phyloP scores from a whole-genome alignment of 1,284 basidiomycete genomes.

The Sutorius eximius region DNA sequence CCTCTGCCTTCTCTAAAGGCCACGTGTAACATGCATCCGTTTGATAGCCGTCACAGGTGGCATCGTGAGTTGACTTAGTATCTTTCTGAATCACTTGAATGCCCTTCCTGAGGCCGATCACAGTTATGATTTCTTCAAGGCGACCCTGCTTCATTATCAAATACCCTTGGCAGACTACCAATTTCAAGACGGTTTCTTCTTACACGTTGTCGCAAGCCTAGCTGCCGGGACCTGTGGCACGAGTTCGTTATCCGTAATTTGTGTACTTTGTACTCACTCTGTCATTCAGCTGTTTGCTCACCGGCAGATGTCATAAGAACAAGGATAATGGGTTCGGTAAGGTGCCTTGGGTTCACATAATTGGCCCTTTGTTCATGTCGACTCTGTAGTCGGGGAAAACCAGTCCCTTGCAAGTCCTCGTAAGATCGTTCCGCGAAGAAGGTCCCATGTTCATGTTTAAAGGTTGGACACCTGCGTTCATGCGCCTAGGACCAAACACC shows the following conservation, averaged over 20 bases:
- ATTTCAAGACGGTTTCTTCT: slow-evolving; percentile 66
- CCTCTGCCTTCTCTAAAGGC: neutral
- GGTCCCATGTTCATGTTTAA: slow-evolving; percentile 85
- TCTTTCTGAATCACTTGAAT: neutral
- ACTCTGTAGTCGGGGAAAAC: slow-evolving; percentile 47
- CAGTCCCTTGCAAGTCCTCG: slow-evolving; percentile 51
- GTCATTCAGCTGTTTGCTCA: slow-evolving; percentile 71
- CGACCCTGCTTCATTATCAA: slow-evolving; percentile 53
- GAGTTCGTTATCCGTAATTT: slow-evolving; percentile 47
- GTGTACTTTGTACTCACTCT: slow-evolving; percentile 9
- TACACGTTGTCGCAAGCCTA: slow-evolving; percentile 65
- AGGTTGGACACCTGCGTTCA: slow-evolving; percentile 86
- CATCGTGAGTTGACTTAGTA: slow-evolving; percentile 65
- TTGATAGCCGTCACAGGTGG: slow-evolving; percentile 75
- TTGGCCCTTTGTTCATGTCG: neutral
- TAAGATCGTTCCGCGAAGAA: slow-evolving; percentile 64
- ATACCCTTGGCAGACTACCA: slow-evolving; percentile 63
- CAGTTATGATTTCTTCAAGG: slow-evolving; percentile 90
- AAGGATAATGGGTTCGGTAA: slow-evolving; percentile 71
- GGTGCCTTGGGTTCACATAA: slow-evolving; percentile 19
- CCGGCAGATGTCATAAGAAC: slow-evolving; percentile 87
- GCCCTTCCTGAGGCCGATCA: slow-evolving; percentile 4
- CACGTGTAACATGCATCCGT: slow-evolving; percentile 10
- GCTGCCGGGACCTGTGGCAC: slow-evolving; percentile 87
- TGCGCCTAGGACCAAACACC: slow-evolving; percentile 81